Evolutionary conservation across 2,329 filamentous ascomycete genomes (phyloP).

Genomic region (Epichloe bromicola): DNA sequence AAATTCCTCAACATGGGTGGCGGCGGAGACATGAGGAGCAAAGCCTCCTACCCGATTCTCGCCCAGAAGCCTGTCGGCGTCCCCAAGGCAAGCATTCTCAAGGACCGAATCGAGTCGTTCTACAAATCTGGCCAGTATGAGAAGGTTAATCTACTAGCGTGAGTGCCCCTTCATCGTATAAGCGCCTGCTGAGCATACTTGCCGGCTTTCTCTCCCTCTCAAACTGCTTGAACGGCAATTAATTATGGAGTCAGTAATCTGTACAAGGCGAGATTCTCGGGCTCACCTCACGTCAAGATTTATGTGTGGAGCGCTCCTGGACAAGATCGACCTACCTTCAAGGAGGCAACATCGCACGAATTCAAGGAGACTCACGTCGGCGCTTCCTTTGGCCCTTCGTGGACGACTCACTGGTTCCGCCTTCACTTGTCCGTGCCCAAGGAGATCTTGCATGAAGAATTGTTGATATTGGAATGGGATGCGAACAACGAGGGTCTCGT

Average conservation of each 20-base stretch:
- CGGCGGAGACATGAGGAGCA: constrained; percentile 29
- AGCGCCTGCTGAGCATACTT: background rate
- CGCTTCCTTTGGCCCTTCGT: constrained; percentile 77
- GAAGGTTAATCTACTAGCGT: constrained; percentile 60
- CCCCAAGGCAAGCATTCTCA: constrained; percentile 75
- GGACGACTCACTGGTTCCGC: constrained; percentile 97
- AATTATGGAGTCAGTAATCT: constrained; percentile 17
- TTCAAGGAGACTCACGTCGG: constrained; percentile 67
- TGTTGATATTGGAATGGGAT: constrained; percentile 95
- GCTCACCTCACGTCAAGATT: constrained; percentile 67
- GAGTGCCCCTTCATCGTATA: constrained; percentile 18
- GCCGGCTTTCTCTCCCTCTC: background rate
- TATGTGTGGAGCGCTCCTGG: constrained; percentile 75
- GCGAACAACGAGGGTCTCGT: constrained; percentile 88
- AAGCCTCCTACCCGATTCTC: constrained; percentile 38
- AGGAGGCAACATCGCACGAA: constrained; percentile 63
- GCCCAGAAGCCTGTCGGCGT: constrained; percentile 51
- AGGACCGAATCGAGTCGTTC: constrained; percentile 70
- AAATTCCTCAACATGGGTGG: constrained; percentile 34
- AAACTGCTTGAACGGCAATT: background rate
- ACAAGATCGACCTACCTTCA: constrained; percentile 69
- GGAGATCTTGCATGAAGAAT: constrained; percentile 59
- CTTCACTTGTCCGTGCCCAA: constrained; percentile 66
- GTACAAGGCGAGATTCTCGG: constrained; percentile 36
- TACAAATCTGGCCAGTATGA: constrained; percentile 68